Conservation (phyloP, 139 green algal species). For the Pleodorina starrii region DNA sequence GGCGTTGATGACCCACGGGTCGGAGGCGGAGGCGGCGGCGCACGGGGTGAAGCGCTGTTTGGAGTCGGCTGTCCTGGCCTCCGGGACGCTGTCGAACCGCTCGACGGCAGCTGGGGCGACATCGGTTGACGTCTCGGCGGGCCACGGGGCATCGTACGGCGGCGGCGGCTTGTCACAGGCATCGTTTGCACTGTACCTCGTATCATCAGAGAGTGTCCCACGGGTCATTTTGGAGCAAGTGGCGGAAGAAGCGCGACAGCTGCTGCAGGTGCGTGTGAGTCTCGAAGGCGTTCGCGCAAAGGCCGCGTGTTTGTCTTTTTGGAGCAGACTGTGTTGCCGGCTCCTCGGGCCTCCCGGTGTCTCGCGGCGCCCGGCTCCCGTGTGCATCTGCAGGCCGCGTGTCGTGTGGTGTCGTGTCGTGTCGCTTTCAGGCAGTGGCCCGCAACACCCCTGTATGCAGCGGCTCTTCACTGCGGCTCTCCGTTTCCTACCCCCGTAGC, state of each 20-base stretch:
- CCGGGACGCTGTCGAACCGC: neutral
- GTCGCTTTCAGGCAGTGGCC: too few relatives aligned
- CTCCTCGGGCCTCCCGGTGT: too few relatives aligned
- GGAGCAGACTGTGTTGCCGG: too few relatives aligned
- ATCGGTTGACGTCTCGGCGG: neutral
- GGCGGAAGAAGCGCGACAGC: neutral
- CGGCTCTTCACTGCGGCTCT: too few relatives aligned
- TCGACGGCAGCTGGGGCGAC: neutral
- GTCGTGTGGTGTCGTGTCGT: too few relatives aligned
- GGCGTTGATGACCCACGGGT: neutral
- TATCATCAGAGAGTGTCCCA: conserved; percentile 22
- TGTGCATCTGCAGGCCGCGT: too few relatives aligned
- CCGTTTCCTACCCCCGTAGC: too few relatives aligned
- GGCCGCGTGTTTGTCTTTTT: too few relatives aligned
- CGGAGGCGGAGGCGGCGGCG: neutral
- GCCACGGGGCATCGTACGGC: too few relatives aligned
- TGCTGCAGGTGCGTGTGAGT: conserved; percentile 16
- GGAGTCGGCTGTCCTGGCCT: neutral
- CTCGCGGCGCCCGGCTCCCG: too few relatives aligned
- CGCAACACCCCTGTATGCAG: too few relatives aligned
- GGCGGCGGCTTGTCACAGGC: neutral
- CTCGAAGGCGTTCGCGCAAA: too few relatives aligned
- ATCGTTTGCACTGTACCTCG: conserved; percentile 2
- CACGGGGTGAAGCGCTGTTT: neutral
- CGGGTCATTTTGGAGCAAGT: conserved; percentile 34